Evolutionary conservation across 2,329 filamentous ascomycete genomes (phyloP), one percentile per base, ranked within the genome.

Genomic region (Phoma herbarum): DNA sequence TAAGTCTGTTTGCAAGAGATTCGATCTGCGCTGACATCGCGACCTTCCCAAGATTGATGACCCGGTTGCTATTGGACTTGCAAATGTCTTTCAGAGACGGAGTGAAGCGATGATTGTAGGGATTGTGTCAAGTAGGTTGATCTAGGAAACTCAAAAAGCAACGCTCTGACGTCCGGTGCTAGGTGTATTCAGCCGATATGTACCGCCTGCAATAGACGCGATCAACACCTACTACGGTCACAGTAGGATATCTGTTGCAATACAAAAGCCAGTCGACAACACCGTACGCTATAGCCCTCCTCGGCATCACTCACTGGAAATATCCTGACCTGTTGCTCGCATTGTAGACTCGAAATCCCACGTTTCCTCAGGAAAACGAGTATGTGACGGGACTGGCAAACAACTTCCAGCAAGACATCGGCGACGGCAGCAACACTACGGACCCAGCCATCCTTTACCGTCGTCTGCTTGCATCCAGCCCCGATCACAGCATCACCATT

Each of bases 201-300:
- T 54, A 3, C 52, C 52, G 9, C 52, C 52, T 16, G 52, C 52
- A 10, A 54, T 48, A 48, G 44, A 55, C 14, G 52, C 44, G 7
- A 55, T 55, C 20, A 37, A 48, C 6, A 55, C 44, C 6, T 48
- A 55, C n/a, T 55, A 55, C 14, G 31, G 44, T 9, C 35, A 49
- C 28, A 44, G 44, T 16, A 11, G 26, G 4, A 48, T 55, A 14
- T 44, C 52, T 18, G 5, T 54, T 16, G 52, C 52, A 10, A 54
- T 54, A n/a, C 52, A 54, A n/a, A 54, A 54, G 33, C 52, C 52
- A 10, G 43, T 54, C 7, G 52, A 54, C 14, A 54, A 54, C 20
- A 47, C 43, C 12, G 43, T 54, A 31, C n/a, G 52, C n/a, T 31
- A 28, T 16, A 1, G 2, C 1, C 1, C 26, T 20, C 31, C 12